Evolutionary conservation across 176 grass and related monocot species (phyloP), one percentile per base, ranked within the genome.

Genomic region (Aechmea fasciata): DNA sequence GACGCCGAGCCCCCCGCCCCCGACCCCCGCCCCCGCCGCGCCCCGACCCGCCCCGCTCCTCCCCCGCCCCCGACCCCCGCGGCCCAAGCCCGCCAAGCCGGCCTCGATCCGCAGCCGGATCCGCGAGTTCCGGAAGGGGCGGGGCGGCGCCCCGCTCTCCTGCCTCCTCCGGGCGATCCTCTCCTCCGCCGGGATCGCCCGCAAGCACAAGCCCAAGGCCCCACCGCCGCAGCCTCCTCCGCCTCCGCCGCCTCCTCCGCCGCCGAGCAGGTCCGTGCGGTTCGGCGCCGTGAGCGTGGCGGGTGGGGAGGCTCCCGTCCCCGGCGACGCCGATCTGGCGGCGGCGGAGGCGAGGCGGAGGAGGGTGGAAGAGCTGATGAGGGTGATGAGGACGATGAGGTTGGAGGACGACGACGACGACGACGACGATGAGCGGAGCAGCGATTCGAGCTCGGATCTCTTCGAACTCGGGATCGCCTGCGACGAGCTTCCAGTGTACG

Each of bases 391-490:
- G 6, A 18, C 17, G 55, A 19, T 61, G 55, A 9, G 15, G n/a
- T 10, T 11, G 20, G 55, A 61, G 14, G 54, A 59, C 0, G 54
- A 59, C n/a, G 54, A 59, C n/a, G n/a, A n/a, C 1, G 54, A 57
- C 0, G 54, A 59, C 2, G 14, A 17, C 13, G 55, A 61, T 8
- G 55, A 61, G 55, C n/a, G 2, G 55, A 18, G 17, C 10, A 61
- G 55, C 55, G 55, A 61, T 61, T 61, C 55, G n/a, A 61, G 55
- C 55, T 61, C 55, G 17, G 55, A 61, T 61, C 20, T 61, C 15
- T 61, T 61, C 55, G 55, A 61, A 19, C n/a, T 61, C 8, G 55
- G 13, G 55, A 61, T 10, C n/a, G 55, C 9, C 2, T 22, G 55
- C 17, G 55, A 61, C 13, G 55, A 61, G 55, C 55, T 61, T 2